A percentile compares a stretch with the other conserved stretches of the same genome.
Evolutionary conservation across 495 filamentous ascomycete genomes (phyloP).

Genomic region (Penicillium longicatenatum): DNA sequence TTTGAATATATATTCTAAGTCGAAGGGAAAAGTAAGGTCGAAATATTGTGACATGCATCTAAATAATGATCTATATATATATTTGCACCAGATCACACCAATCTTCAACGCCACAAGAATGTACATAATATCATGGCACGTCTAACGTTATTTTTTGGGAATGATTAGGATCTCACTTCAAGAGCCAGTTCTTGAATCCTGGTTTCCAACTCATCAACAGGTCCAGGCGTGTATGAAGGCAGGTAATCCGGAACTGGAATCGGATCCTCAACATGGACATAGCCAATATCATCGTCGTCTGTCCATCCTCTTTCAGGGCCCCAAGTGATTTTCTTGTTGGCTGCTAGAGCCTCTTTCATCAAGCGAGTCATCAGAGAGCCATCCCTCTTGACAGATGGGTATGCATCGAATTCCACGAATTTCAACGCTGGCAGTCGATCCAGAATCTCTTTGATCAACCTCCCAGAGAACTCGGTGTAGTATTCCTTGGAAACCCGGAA

Average conservation of each 20-base stretch:
- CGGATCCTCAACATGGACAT: conserved; percentile 6
- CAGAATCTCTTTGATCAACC: conserved; percentile 60
- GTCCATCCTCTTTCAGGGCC: conserved; percentile 71
- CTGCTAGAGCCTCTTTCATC: conserved; percentile 52
- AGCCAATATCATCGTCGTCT: conserved; percentile 29
- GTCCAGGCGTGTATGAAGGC: conserved; percentile 10
- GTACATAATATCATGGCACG: conserved; percentile 16
- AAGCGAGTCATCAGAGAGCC: conserved; percentile 72
- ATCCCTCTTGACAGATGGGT: conserved; percentile 65
- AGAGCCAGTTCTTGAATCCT: conserved; percentile 20
- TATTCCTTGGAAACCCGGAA: conserved; percentile 69
- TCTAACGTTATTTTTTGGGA: background rate
- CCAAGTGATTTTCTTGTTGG: conserved; percentile 62
- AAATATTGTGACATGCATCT: background rate
- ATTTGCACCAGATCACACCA: background rate
- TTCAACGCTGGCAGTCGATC: conserved; percentile 58
- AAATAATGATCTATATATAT: background rate
- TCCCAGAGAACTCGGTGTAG: conserved; percentile 71
- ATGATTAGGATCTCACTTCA: conserved; percentile 7
- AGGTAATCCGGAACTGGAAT: conserved; percentile 17
- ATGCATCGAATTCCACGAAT: conserved; percentile 75
- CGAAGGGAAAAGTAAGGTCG: too few relatives aligned
- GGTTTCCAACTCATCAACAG: conserved; percentile 20
- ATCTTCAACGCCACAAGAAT: conserved; percentile 21
- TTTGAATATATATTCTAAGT: too few relatives aligned